phyloP scores from a whole-genome alignment of 768 basidiomycete species.

The Auricularia sp. region DNA sequence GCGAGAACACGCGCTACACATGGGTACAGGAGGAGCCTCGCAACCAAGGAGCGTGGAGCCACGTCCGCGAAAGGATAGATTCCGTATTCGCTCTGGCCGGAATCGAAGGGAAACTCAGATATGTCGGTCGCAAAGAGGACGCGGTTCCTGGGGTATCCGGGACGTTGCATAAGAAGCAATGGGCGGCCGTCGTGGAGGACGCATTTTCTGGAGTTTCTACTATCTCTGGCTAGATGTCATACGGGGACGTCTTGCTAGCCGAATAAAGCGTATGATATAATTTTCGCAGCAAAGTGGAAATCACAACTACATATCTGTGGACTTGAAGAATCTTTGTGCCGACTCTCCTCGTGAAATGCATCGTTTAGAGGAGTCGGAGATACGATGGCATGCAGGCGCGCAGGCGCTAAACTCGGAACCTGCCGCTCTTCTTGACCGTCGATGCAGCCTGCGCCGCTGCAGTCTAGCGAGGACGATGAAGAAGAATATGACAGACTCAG shows the following conservation, averaged over 20 bases:
- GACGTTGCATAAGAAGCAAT: conserved; percentile 54
- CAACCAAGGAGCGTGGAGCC: conserved; percentile 76
- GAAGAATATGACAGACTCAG: not conserved
- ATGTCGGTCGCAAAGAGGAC: conserved; percentile 59
- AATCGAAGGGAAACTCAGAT: conserved; percentile 28
- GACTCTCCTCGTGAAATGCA: too few relatives aligned
- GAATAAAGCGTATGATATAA: too few relatives aligned
- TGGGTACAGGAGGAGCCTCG: conserved; percentile 86
- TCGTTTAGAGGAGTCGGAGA: too few relatives aligned
- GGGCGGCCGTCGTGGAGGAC: conserved; percentile 45
- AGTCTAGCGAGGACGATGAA: not conserved
- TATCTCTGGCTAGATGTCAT: too few relatives aligned
- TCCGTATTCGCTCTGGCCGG: conserved; percentile 32
- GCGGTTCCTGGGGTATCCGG: conserved; percentile 70
- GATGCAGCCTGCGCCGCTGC: not conserved
- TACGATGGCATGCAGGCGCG: too few relatives aligned
- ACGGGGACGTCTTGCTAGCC: too few relatives aligned
- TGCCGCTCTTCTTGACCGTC: not conserved
- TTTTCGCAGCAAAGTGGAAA: too few relatives aligned
- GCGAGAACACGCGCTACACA: conserved; percentile 24
- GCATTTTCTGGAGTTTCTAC: conserved; percentile 31
- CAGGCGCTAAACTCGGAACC: too few relatives aligned
- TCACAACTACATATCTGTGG: too few relatives aligned
- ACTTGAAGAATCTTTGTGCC: too few relatives aligned
- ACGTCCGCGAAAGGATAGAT: conserved; percentile 50